Percentiles rank a stretch among this genome's conserved stretches.
Conservation (phyloP, 2,329 filamentous ascomycete genomes). For the Niveomyces coronatus region DNA sequence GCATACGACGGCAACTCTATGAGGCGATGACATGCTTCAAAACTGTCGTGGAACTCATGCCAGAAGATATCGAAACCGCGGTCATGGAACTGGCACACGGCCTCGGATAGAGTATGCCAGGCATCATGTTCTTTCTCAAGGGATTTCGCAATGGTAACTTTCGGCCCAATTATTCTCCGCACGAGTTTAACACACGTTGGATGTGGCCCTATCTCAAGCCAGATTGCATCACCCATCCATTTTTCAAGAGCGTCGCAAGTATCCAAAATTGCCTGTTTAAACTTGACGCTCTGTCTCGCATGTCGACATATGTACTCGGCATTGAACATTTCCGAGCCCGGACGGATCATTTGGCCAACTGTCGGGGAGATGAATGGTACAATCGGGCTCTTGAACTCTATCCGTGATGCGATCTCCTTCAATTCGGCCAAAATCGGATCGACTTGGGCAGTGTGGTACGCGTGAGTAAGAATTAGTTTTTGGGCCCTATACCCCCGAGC, state of each 20-base stretch:
- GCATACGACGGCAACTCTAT: conserved; percentile 56
- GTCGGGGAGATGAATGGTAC: conserved; percentile 21
- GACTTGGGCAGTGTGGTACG: conserved; percentile 3
- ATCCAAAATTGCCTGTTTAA: too few species aligned
- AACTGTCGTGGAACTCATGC: conserved; percentile 53
- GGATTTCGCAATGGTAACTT: conserved; percentile 39
- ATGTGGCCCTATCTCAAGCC: too few species aligned
- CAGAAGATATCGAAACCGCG: conserved; percentile 56
- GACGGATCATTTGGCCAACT: conserved; percentile 41
- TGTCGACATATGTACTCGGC: too few species aligned
- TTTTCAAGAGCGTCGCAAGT: too few species aligned
- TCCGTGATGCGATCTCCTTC: background rate
- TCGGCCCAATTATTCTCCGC: conserved; percentile 38
- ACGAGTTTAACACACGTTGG: too few species aligned
- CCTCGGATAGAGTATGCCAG: background rate
- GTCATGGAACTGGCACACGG: conserved; percentile 39
- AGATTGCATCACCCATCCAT: too few species aligned
- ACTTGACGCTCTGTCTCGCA: too few species aligned
- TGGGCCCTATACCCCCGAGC: too few species aligned
- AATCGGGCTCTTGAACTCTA: conserved; percentile 7
- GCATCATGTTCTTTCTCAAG: conserved; percentile 33
- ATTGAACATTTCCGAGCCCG: too few species aligned
- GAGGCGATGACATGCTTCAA: conserved; percentile 30
- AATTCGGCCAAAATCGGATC: conserved; percentile 2
- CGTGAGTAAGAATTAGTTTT: background rate